Percentiles rank a stretch among this genome's conserved stretches.
Evolutionary conservation across 169 alveolate species (phyloP).

Genomic region (Plasmodium reichenowi): DNA sequence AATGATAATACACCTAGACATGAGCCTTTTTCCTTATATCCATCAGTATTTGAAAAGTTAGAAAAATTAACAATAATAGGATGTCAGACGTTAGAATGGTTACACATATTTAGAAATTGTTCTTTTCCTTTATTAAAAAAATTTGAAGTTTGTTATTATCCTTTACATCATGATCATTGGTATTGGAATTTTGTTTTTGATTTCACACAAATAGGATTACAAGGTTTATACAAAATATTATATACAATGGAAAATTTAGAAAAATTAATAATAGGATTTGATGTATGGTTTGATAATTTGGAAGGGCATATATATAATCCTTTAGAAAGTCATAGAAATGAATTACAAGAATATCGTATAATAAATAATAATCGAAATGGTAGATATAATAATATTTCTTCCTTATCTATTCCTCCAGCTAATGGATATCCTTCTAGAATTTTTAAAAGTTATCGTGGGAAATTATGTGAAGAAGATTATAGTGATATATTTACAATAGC

Average conservation of each 20-base stretch:
- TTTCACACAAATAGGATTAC: slow-evolving; percentile 68
- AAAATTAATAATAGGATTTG: slow-evolving; percentile 66
- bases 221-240: slow-evolving; percentile 64
- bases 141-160: slow-evolving; percentile 68
- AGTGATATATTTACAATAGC: slow-evolving; percentile 76
- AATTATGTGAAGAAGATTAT: slow-evolving; percentile 68
- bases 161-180: slow-evolving; percentile 77
- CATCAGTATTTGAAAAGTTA: slow-evolving; percentile 54
- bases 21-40: slow-evolving; percentile 70
- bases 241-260: slow-evolving; percentile 72
- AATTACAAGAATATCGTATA: slow-evolving; percentile 35
- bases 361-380: slow-evolving; percentile 9
- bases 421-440: slow-evolving; percentile 70
- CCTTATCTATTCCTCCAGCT: slow-evolving; percentile 59
- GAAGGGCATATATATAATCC: slow-evolving; percentile 72
- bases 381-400: slow-evolving; percentile 16
- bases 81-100: slow-evolving; percentile 75
- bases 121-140: slow-evolving; percentile 72
- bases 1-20: slow-evolving; percentile 73
- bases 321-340: slow-evolving; percentile 67
- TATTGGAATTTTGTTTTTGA: slow-evolving; percentile 74
- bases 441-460: slow-evolving; percentile 65
- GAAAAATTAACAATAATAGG: slow-evolving; percentile 74
- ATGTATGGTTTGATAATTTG: slow-evolving; percentile 52
- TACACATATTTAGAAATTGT: slow-evolving; percentile 74